A percentile compares a stretch with the other conserved stretches of the same genome.
These are phyloP conservation scores for Catunica adiposa DNA, from an alignment of 2,329 filamentous ascomycete genomes.

Conservation along the genomic window DNA sequence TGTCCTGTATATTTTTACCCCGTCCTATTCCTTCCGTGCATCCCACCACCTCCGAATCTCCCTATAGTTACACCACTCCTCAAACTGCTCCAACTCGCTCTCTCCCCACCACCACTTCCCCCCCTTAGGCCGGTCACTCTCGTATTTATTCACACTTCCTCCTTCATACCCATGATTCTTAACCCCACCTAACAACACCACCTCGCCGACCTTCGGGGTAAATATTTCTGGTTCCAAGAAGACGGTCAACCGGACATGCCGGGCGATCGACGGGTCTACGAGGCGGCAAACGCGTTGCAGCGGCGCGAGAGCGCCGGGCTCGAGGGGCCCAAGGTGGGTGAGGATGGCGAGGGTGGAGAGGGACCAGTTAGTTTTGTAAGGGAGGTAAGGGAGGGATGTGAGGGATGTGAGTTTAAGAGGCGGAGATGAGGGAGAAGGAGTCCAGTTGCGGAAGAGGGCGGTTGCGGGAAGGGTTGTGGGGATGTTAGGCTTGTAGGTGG, in stretches of 20 bases:
- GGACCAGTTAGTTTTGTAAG: slow-evolving; percentile 42
- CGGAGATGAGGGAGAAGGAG: slow-evolving; percentile 23
- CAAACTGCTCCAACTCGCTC: slow-evolving; percentile 24
- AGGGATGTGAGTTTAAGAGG: slow-evolving; percentile 37
- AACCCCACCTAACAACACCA: slow-evolving; percentile 35
- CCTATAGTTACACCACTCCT: slow-evolving; percentile 32
- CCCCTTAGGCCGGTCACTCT: slow-evolving; percentile 22
- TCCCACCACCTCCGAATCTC: slow-evolving; percentile 32
- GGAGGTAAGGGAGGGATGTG: slow-evolving; percentile 32
- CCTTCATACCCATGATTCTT: slow-evolving; percentile 41
- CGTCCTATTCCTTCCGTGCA: background rate
- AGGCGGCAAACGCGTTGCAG: slow-evolving; percentile 36
- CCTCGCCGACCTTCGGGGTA: slow-evolving; percentile 29
- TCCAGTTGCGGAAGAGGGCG: slow-evolving; percentile 26
- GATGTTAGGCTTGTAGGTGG: slow-evolving; percentile 5
- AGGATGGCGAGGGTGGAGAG: slow-evolving; percentile 38
- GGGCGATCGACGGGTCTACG: slow-evolving; percentile 33
- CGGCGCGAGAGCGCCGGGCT: slow-evolving; percentile 32
- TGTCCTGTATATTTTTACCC: background rate
- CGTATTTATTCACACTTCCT: slow-evolving; percentile 29
- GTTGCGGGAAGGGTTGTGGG: slow-evolving; percentile 17
- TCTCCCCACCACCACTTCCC: slow-evolving; percentile 36
- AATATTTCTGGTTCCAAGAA: slow-evolving; percentile 37
- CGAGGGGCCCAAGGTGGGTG: slow-evolving; percentile 29
- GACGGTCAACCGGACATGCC: slow-evolving; percentile 36